These are phyloP conservation scores for Cystofilobasidium capitatum DNA, from an alignment of 768 basidiomycete genomes.

Conservation along the genomic window DNA sequence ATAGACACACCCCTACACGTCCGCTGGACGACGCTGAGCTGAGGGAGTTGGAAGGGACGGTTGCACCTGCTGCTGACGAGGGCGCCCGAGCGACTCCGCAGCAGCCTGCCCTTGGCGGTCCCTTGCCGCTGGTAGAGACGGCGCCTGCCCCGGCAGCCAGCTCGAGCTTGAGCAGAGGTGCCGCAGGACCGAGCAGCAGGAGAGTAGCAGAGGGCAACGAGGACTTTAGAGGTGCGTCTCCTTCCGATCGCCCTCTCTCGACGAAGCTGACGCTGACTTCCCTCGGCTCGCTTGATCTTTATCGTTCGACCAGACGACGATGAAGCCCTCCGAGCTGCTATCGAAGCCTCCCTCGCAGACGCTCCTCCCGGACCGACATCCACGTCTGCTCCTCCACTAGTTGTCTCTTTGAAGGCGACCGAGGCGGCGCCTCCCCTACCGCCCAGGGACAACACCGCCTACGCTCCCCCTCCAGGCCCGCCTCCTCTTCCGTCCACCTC, in stretches of 20 bases:
- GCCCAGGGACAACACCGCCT: background rate
- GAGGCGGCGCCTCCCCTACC: background rate
- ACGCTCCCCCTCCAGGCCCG: background rate
- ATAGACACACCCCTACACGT: background rate
- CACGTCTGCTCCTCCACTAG: background rate
- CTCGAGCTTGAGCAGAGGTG: no score
- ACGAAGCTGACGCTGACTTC: background rate
- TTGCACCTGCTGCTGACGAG: no score
- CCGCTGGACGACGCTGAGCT: background rate
- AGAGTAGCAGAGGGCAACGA: background rate
- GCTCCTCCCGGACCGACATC: background rate
- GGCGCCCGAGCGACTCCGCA: no score
- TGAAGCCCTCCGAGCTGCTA: background rate
- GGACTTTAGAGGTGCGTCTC: constrained; percentile 1
- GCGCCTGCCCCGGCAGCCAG: no score
- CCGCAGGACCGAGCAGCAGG: background rate
- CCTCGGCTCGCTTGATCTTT: background rate
- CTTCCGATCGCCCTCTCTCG: background rate
- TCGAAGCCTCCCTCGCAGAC: background rate
- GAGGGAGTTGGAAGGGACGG: no score
- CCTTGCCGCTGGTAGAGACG: no score
- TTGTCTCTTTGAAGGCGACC: no score
- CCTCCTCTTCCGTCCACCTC: background rate
- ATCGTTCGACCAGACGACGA: background rate
- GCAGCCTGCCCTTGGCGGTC: no score